Percentiles rank a stretch among this genome's conserved stretches.
Conservation (phyloP, 305 asterid species). For the Fraxinus angustifolia region DNA sequence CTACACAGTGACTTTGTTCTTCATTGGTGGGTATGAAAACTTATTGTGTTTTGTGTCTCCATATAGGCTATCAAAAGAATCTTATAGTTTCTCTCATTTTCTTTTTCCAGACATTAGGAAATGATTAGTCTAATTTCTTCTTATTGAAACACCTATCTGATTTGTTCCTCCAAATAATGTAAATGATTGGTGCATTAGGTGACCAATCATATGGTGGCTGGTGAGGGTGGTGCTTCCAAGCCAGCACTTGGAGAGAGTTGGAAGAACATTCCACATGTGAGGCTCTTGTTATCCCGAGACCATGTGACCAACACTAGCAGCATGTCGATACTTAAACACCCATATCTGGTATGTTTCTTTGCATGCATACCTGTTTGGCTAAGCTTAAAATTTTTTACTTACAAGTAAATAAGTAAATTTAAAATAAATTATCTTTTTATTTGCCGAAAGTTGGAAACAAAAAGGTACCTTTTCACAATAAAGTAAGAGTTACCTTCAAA, state of each 20-base stretch:
- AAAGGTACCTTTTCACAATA: neutral
- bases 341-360: constrained; percentile 49
- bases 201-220: constrained; percentile 86
- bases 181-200: constrained; percentile 39
- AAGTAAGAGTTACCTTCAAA: neutral
- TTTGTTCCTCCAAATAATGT: neutral
- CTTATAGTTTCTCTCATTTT: neutral
- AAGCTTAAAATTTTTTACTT: neutral
- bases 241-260: constrained; percentile 93
- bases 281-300: constrained; percentile 58
- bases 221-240: constrained; percentile 66
- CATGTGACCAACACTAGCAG: constrained; percentile 32
- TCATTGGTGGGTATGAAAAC: neutral
- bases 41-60: neutral
- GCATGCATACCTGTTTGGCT: too few relatives aligned
- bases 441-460: neutral
- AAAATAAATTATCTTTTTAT: constrained; percentile 1
- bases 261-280: constrained; percentile 80
- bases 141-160: neutral
- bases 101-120: neutral
- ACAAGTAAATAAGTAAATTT: neutral
- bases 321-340: constrained; percentile 69
- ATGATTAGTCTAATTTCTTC: neutral
- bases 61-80: neutral
- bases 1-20: neutral